A percentile compares a stretch with the other conserved stretches of the same genome.
phyloP scores from a whole-genome alignment of 2,329 filamentous ascomycete genomes.

The Claviceps arundinis region DNA sequence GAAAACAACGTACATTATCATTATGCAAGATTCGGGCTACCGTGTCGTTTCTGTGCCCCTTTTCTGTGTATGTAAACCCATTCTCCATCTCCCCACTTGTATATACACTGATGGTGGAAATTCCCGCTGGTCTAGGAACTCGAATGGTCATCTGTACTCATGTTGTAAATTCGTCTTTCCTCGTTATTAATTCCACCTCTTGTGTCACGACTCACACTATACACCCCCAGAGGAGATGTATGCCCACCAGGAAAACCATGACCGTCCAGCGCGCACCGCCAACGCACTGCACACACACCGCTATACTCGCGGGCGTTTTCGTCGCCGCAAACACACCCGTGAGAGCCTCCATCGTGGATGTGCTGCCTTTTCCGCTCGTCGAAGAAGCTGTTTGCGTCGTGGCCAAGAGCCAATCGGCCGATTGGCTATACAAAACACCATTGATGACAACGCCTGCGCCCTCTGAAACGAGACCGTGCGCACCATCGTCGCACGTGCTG shows the following conservation, averaged over 20 bases:
- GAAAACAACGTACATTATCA: too few relatives aligned
- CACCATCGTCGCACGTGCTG: slow-evolving; percentile 36
- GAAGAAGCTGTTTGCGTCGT: slow-evolving; percentile 12
- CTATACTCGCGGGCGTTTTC: slow-evolving; percentile 13
- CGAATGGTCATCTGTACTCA: too few relatives aligned
- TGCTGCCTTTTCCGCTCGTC: slow-evolving; percentile 9
- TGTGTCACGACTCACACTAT: not conserved
- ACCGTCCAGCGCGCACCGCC: not conserved
- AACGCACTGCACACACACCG: not conserved
- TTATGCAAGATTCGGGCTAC: too few relatives aligned
- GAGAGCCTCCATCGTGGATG: slow-evolving; percentile 11
- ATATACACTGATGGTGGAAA: too few relatives aligned
- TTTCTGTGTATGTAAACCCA: too few relatives aligned
- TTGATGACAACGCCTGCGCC: slow-evolving; percentile 45
- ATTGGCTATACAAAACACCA: slow-evolving; percentile 37
- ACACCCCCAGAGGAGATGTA: not conserved
- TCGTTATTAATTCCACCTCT: not conserved
- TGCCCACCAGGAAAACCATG: not conserved
- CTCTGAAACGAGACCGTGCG: slow-evolving; percentile 33
- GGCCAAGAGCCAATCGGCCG: slow-evolving; percentile 28
- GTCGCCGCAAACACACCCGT: slow-evolving; percentile 25
- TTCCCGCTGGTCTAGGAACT: too few relatives aligned
- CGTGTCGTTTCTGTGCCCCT: too few relatives aligned
- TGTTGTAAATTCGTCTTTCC: too few relatives aligned
- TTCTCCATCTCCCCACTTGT: too few relatives aligned